phyloP scores from a whole-genome alignment of 1,139 yeast genomes.

The Blastobotrys malaysiensis region DNA sequence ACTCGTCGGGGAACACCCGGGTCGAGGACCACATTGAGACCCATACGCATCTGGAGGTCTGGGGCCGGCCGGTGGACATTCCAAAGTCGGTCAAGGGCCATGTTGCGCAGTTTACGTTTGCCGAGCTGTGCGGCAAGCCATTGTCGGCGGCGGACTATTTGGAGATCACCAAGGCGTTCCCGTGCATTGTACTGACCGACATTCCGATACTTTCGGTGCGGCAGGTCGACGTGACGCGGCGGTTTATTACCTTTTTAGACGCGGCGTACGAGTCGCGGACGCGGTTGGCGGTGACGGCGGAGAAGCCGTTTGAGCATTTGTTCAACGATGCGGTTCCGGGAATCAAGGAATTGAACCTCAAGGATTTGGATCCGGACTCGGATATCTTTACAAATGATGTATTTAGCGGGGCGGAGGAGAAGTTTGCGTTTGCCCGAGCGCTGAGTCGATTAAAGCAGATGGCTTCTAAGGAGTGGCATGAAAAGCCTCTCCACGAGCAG shows the following conservation, averaged over 20 bases:
- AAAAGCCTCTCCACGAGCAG: slow-evolving; percentile 5
- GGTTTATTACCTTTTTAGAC: slow-evolving; percentile 90
- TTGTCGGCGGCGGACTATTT: slow-evolving; percentile 95
- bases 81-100: slow-evolving; percentile 72
- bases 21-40: slow-evolving; percentile 23
- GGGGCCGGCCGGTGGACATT: slow-evolving; percentile 81
- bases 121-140: slow-evolving; percentile 78
- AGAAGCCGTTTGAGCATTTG: slow-evolving; percentile 74
- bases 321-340: slow-evolving; percentile 59
- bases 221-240: slow-evolving; percentile 75
- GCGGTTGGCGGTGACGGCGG: slow-evolving; percentile 81
- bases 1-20: slow-evolving; percentile 26
- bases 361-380: slow-evolving; percentile 67
- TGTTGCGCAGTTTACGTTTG: slow-evolving; percentile 87
- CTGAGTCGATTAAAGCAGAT: slow-evolving; percentile 84
- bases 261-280: slow-evolving; percentile 92
- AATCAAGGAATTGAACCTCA: slow-evolving; percentile 41
- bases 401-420: slow-evolving; percentile 88
- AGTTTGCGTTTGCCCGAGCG: slow-evolving; percentile 95
- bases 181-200: slow-evolving; percentile 79
- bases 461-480: slow-evolving; percentile 84
- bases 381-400: slow-evolving; percentile 66
- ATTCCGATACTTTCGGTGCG: slow-evolving; percentile 78
- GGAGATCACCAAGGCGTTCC: slow-evolving; percentile 70
- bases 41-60: slow-evolving; percentile 51